phyloP scores from a whole-genome alignment of 1,284 basidiomycete genomes.

The Phenoliferia sp. region DNA sequence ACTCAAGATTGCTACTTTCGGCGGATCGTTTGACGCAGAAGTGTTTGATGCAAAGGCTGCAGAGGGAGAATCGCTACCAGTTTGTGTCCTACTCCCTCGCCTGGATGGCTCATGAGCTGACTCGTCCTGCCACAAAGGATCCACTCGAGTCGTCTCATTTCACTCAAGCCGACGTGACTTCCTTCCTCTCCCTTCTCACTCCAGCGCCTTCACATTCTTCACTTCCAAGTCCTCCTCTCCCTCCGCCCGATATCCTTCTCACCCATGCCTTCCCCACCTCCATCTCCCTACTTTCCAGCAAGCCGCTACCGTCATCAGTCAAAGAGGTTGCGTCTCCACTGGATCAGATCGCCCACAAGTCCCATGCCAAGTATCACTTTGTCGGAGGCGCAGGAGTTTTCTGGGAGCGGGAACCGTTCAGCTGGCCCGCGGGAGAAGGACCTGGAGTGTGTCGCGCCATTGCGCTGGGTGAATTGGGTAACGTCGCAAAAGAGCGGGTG shows the following conservation, averaged over 20 bases:
- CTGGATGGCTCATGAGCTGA: too few relatives aligned
- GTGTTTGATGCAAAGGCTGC: slow-evolving; percentile 46
- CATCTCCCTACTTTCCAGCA: slow-evolving; percentile 59
- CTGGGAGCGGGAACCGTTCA: slow-evolving; percentile 87
- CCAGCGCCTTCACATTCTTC: slow-evolving; percentile 37
- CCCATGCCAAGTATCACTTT: slow-evolving; percentile 65
- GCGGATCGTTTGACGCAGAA: slow-evolving; percentile 65
- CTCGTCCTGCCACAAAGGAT: too few relatives aligned
- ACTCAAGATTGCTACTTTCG: slow-evolving; percentile 77
- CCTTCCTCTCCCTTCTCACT: slow-evolving; percentile 62
- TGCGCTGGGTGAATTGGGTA: slow-evolving; percentile 76
- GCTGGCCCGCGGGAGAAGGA: slow-evolving; percentile 64
- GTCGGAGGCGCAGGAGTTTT: slow-evolving; percentile 56
- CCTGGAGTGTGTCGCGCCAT: slow-evolving; percentile 54
- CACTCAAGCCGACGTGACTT: slow-evolving; percentile 58
- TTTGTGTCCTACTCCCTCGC: background rate
- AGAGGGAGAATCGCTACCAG: background rate
- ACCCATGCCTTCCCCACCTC: slow-evolving; percentile 69
- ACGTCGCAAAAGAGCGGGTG: slow-evolving; percentile 74
- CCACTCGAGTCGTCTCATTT: background rate
- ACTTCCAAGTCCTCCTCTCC: slow-evolving; percentile 48
- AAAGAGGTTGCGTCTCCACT: slow-evolving; percentile 12
- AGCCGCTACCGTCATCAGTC: slow-evolving; percentile 13
- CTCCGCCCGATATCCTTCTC: slow-evolving; percentile 64
- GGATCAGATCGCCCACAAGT: slow-evolving; percentile 46